Percentiles rank a stretch among this genome's conserved stretches.
phyloP scores from a whole-genome alignment of 371 early-diverging fungal species.

The Rhizomucor miehei region DNA sequence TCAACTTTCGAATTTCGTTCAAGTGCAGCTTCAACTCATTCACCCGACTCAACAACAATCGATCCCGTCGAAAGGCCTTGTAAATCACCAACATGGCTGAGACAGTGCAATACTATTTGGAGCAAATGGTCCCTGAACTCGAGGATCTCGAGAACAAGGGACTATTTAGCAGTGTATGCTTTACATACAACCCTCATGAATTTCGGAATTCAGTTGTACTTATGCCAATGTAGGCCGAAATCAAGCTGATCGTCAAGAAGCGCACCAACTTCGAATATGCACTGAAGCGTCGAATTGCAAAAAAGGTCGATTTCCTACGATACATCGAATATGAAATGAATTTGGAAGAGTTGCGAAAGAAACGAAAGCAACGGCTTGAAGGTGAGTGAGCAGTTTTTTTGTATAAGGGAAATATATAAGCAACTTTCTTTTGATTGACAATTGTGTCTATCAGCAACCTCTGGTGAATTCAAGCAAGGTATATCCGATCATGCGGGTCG shows the following conservation, averaged over 20 bases:
- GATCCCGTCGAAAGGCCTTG: too few relatives aligned
- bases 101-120: conserved; percentile 83
- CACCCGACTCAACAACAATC: too few relatives aligned
- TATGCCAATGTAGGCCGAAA: conserved; percentile 59
- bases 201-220: background rate
- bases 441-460: background rate
- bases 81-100: conserved; percentile 73
- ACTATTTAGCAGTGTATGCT: conserved; percentile 71
- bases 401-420: background rate
- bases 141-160: conserved; percentile 81
- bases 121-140: conserved; percentile 92
- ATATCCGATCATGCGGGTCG: conserved; percentile 64
- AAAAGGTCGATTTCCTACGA: conserved; percentile 80
- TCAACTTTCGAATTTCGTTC: too few relatives aligned
- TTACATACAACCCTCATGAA: background rate
- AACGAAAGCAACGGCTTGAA: conserved; percentile 68
- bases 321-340: conserved; percentile 95
- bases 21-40: too few relatives aligned
- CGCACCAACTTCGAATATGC: conserved; percentile 88
- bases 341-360: conserved; percentile 79
- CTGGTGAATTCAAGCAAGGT: conserved; percentile 17
- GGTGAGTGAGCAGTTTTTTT: conserved; percentile 9
- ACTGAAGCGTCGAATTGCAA: conserved; percentile 71
- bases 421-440: background rate
- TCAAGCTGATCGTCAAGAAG: conserved; percentile 84